Base-by-base conservation (phyloP, 768 basidiomycete genomes). In the Tulasnella sp. region DNA sequence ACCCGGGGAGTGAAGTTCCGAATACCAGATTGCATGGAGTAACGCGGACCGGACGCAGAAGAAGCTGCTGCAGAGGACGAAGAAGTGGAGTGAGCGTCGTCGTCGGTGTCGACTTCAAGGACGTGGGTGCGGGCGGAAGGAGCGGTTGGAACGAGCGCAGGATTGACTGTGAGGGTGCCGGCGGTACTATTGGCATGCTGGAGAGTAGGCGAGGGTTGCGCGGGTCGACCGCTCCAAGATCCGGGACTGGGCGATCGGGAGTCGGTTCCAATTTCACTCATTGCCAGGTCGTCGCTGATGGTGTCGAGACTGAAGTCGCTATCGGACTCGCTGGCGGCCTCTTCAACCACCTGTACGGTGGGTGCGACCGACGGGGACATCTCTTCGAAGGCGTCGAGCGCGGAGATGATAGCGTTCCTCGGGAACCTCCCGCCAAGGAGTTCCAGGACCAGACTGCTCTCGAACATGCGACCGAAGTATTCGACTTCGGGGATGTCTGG, bases 61-160 rank as follows among this genome's bases (percentile, higher is more conserved):
- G 44, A 74, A n/a, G 39, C 38, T 38, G 73, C 44, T 14, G 38
- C 44, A 74, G 73, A 40, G 38, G 76, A 77, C 27, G 52, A 58
- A 24, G 76, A 77, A 21, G 52, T 52, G 62, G 76, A 77, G 56
- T 40, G 58, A 40, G 42, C 31, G 36, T 77, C 76, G 36, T 77
- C 76, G 42, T 77, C 76, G 34, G 76, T 58, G 40, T 77, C 76
- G 34, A 62, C 62, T 27, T 77, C 76, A 19, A 77, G 56, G 48
- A 77, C 34, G 3, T 38, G 48, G 18, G 76, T 52, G 36, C 76
- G 76, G 58, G 31, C 34, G n/a, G 76, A 77, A 62, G 52, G 58
- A 40, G 52, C 36, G 38, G 76, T 77, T 36, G 39, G 52, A 36
- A 71, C 38, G 76, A 77, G 48, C 52, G 48, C 39, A 24, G 76